Percentiles rank a stretch among this genome's conserved stretches.
Conservation (phyloP, 768 basidiomycete species). For the Mycena haematopus region DNA sequence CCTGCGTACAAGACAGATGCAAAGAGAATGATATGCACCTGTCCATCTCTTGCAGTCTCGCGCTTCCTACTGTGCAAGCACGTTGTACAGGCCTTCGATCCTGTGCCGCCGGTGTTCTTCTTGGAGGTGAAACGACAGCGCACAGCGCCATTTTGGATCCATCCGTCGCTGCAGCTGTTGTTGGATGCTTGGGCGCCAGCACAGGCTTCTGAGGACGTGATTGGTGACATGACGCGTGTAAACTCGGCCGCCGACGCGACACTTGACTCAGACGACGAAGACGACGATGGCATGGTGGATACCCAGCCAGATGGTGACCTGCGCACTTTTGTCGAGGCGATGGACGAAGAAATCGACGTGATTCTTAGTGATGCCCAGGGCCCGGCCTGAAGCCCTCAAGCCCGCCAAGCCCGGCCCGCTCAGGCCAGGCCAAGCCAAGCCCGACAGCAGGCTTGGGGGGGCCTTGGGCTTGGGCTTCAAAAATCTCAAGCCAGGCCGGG, state of each 20-base stretch:
- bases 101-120: too few relatives aligned
- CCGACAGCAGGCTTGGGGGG: too few relatives aligned
- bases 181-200: not conserved
- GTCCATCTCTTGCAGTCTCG: slow-evolving; percentile 31
- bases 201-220: not conserved
- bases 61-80: slow-evolving; percentile 39
- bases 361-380: too few relatives aligned
- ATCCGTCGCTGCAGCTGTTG: not conserved
- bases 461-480: too few relatives aligned
- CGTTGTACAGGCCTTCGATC: slow-evolving; percentile 27
- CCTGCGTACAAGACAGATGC: not conserved
- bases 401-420: too few relatives aligned
- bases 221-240: not conserved
- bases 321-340: too few relatives aligned
- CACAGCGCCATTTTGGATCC: too few relatives aligned
- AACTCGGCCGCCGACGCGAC: not conserved
- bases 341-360: too few relatives aligned
- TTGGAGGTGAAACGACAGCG: too few relatives aligned
- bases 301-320: not conserved
- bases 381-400: too few relatives aligned
- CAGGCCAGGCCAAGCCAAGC: too few relatives aligned
- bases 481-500: too few relatives aligned
- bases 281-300: not conserved
- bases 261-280: not conserved
- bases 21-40: slow-evolving; percentile 32